Evolutionary conservation across 2,329 filamentous ascomycete genomes (phyloP).

Genomic region (Fragosphaeria purpurea): DNA sequence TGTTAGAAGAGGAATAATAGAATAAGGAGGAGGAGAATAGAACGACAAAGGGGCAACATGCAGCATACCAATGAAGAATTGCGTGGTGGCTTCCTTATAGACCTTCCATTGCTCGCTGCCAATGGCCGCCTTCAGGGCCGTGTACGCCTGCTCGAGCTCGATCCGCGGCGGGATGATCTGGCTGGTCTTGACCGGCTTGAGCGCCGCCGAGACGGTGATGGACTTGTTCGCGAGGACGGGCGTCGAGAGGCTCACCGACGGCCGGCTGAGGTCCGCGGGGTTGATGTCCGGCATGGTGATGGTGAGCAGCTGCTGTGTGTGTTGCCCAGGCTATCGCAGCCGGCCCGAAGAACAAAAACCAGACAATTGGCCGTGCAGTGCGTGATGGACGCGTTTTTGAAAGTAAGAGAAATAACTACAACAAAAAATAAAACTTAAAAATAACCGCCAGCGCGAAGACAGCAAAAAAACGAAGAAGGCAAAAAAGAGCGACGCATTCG

Average conservation of each 20-base stretch:
- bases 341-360: no score
- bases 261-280: constrained; percentile 57
- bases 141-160: constrained; percentile 56
- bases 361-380: no score
- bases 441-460: no score
- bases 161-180: constrained; percentile 56
- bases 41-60: background rate
- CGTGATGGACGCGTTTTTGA: no score
- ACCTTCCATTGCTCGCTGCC: constrained; percentile 51
- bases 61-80: constrained; percentile 51
- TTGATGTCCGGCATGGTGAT: constrained; percentile 58
- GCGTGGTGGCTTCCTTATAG: constrained; percentile 54
- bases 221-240: constrained; percentile 49
- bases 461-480: background rate
- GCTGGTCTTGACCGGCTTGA: constrained; percentile 48
- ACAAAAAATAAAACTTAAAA: no score
- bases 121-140: constrained; percentile 49
- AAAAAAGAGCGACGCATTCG: constrained; percentile 12
- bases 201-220: constrained; percentile 40
- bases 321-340: background rate
- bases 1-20: background rate
- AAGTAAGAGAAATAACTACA: no score
- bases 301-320: background rate
- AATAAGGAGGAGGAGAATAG: background rate
- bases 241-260: constrained; percentile 46